These are phyloP conservation scores for Ophiocordyceps camponoti-leonardi DNA, from an alignment of 2,329 filamentous ascomycete species.

Conservation along the genomic window DNA sequence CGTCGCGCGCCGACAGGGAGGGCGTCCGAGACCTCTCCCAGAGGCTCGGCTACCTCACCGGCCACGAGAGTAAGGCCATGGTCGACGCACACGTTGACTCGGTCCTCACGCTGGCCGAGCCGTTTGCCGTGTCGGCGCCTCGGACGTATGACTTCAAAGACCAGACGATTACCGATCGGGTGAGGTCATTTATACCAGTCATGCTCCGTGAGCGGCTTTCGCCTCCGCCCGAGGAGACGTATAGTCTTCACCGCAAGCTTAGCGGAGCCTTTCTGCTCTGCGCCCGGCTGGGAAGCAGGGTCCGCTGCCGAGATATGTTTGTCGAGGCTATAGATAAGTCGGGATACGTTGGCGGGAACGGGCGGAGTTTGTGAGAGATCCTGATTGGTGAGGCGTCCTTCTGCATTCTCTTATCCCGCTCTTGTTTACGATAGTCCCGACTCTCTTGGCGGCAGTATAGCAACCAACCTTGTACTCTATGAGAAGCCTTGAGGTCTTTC, in stretches of 20 bases:
- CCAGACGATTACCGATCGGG: conserved; percentile 92
- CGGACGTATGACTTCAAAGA: conserved; percentile 81
- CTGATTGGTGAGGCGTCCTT: background rate
- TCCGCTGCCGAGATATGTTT: conserved; percentile 71
- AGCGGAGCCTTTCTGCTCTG: conserved; percentile 91
- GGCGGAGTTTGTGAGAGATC: background rate
- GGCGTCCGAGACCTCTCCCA: conserved; percentile 52
- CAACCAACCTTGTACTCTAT: too few species aligned
- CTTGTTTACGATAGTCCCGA: too few species aligned
- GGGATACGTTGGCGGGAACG: conserved; percentile 9
- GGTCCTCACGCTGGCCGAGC: conserved; percentile 80
- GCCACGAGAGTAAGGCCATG: conserved; percentile 74
- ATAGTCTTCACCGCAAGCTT: conserved; percentile 84
- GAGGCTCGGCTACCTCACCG: conserved; percentile 78
- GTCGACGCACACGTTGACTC: conserved; percentile 77
- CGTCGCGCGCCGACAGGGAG: conserved; percentile 49
- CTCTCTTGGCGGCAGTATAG: too few species aligned
- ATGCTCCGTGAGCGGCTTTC: conserved; percentile 83
- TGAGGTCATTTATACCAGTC: conserved; percentile 71
- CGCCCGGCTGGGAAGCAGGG: conserved; percentile 66
- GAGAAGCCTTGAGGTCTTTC: too few species aligned
- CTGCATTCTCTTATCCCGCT: too few species aligned
- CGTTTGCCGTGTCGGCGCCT: conserved; percentile 61
- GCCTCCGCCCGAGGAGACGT: conserved; percentile 93
- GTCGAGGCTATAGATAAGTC: conserved; percentile 29